Evolutionary conservation across 148 eudicot species (phyloP).

Genomic region (Cornus suecica): DNA sequence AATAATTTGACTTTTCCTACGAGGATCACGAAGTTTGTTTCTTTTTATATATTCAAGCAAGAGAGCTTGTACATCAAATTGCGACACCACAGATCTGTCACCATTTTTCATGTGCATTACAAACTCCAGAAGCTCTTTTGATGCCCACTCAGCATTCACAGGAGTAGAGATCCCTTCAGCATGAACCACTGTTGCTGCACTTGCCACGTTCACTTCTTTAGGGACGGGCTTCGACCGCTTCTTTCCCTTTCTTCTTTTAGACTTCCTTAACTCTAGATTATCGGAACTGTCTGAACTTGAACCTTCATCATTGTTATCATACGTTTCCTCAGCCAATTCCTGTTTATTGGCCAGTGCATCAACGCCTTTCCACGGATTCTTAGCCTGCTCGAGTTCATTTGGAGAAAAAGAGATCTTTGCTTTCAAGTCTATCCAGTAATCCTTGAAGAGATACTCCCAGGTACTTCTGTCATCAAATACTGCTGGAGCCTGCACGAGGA

Average conservation of each 20-base stretch:
- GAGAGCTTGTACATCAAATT: slow-evolving; percentile 89
- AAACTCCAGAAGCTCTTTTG: slow-evolving; percentile 84
- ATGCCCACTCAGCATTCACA: slow-evolving; percentile 69
- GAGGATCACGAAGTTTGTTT: slow-evolving; percentile 95
- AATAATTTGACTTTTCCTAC: slow-evolving; percentile 80
- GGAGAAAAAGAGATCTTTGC: slow-evolving; percentile 49
- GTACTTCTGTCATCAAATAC: slow-evolving; percentile 81
- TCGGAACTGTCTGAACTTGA: slow-evolving; percentile 61
- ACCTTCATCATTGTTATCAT: slow-evolving; percentile 45
- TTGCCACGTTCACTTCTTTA: slow-evolving; percentile 30
- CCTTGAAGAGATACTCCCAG: slow-evolving; percentile 93
- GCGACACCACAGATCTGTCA: slow-evolving; percentile 62
- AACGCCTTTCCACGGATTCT: slow-evolving; percentile 60
- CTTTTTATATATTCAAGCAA: slow-evolving; percentile 83
- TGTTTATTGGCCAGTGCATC: slow-evolving; percentile 36
- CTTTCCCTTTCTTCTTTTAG: slow-evolving; percentile 53
- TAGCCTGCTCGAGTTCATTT: slow-evolving; percentile 68
- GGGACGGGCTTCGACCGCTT: slow-evolving; percentile 45
- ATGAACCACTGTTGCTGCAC: slow-evolving; percentile 9
- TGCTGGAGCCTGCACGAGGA: slow-evolving; percentile 42
- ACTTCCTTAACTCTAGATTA: slow-evolving; percentile 33
- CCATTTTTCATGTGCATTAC: slow-evolving; percentile 93
- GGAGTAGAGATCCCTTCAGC: slow-evolving; percentile 19
- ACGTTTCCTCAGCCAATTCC: slow-evolving; percentile 37
- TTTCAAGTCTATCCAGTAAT: slow-evolving; percentile 77